These are phyloP conservation scores for Penicillium longicatenatum DNA, from an alignment of 495 filamentous ascomycete genomes.

Conservation along the genomic window DNA sequence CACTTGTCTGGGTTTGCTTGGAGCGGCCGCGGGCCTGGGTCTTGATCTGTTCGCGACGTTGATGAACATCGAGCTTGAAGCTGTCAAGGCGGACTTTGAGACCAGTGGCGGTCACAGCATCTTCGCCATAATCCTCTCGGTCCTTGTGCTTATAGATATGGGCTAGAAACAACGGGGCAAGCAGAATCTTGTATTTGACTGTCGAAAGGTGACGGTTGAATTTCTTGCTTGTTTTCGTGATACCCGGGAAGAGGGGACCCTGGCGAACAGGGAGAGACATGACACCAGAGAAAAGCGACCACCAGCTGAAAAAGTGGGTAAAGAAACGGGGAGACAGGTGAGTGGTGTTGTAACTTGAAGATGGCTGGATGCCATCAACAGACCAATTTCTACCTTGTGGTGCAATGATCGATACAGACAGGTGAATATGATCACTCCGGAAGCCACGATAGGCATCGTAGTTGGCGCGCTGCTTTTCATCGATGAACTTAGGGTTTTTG, in stretches of 20 bases:
- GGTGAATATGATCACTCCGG: conserved; percentile 91
- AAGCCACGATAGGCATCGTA: conserved; percentile 96
- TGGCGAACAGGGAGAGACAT: conserved; percentile 96
- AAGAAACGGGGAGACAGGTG: conserved; percentile 95
- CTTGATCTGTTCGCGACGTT: conserved; percentile 87
- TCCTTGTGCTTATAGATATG: conserved; percentile 99
- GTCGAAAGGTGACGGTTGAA: conserved; percentile 95
- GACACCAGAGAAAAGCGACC: conserved; percentile 90
- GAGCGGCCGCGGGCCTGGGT: conserved; percentile 72
- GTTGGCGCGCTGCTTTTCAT: conserved; percentile 47
- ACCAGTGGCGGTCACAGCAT: conserved; percentile 85
- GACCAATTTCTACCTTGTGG: conserved; percentile 77
- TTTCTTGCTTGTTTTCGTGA: conserved; percentile 96
- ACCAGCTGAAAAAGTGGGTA: conserved; percentile 98
- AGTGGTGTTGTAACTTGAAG: conserved; percentile 89
- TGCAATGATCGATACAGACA: conserved; percentile 86
- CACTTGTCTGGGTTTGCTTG: conserved; percentile 75
- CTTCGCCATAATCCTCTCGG: conserved; percentile 78
- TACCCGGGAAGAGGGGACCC: conserved; percentile 83
- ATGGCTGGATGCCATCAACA: conserved; percentile 67
- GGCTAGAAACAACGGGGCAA: conserved; percentile 90
- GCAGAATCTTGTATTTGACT: conserved; percentile 92
- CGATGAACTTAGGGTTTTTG: conserved; percentile 73
- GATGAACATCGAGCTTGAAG: conserved; percentile 94
- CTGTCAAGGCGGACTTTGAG: conserved; percentile 92